Percentiles rank a stretch among this genome's conserved stretches.
These are phyloP conservation scores for Arthrobotrys sinensis DNA, from an alignment of 2,329 filamentous ascomycete genomes.

Conservation along the genomic window DNA sequence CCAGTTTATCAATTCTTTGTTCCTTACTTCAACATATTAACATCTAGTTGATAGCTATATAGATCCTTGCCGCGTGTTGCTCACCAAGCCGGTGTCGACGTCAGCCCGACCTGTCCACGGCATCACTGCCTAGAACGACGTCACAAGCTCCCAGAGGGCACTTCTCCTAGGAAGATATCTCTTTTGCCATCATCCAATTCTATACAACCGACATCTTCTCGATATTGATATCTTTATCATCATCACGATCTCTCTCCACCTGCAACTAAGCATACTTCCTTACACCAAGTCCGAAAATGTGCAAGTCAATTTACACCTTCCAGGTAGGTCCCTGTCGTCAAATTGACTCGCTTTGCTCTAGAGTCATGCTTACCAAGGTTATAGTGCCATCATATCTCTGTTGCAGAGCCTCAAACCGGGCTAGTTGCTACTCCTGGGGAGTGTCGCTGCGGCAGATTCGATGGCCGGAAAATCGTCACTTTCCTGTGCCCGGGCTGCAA, in stretches of 20 bases:
- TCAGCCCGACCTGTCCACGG: no score
- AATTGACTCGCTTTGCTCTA: neutral
- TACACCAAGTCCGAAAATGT: constrained; percentile 28
- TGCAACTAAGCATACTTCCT: neutral
- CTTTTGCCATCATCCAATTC: neutral
- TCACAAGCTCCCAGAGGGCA: no score
- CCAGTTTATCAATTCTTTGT: no score
- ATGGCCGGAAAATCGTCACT: constrained; percentile 7
- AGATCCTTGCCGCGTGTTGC: no score
- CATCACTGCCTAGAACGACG: no score
- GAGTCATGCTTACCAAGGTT: neutral
- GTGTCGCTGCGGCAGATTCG: constrained; percentile 40
- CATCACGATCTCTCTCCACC: neutral
- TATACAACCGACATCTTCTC: no score
- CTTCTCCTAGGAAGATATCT: neutral
- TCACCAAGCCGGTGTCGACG: no score
- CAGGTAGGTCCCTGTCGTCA: constrained; percentile 7
- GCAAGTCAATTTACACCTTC: constrained; percentile 48
- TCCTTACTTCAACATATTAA: no score
- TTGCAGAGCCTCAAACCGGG: constrained; percentile 34
- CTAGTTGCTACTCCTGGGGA: neutral
- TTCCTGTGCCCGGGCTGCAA: constrained; percentile 46
- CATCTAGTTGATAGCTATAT: no score
- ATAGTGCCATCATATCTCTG: constrained; percentile 49
- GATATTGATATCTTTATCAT: no score